phyloP scores from a whole-genome alignment of 2,329 filamentous ascomycete genomes.

The Pseudogymnoascus sp. region DNA sequence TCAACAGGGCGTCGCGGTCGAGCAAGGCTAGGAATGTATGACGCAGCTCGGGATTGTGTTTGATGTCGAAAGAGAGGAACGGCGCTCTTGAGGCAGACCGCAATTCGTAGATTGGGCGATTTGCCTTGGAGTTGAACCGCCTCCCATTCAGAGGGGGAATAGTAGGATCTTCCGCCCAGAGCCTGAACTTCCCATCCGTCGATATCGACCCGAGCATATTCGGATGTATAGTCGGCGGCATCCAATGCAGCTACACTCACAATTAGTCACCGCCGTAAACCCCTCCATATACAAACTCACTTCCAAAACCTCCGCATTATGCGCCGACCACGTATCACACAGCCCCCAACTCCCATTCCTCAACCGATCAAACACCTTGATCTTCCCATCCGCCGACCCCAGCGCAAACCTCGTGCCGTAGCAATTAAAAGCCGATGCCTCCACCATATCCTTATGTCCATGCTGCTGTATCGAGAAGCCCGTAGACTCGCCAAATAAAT shows the following conservation, averaged over 20 bases:
- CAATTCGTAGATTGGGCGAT: constrained; percentile 43
- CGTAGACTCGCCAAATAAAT: not conserved
- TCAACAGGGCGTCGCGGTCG: constrained; percentile 70
- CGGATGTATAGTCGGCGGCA: constrained; percentile 77
- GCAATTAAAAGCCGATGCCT: constrained; percentile 69
- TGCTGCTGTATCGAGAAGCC: constrained; percentile 51
- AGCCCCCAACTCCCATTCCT: constrained; percentile 69
- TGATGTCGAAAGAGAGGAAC: constrained; percentile 74
- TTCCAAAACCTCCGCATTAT: constrained; percentile 84
- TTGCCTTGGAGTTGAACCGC: constrained; percentile 67
- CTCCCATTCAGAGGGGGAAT: constrained; percentile 65
- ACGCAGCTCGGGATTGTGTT: constrained; percentile 65
- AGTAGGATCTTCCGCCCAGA: constrained; percentile 86
- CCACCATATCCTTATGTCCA: constrained; percentile 52
- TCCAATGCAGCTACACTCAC: constrained; percentile 70
- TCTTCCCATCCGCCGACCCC: constrained; percentile 82
- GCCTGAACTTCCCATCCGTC: constrained; percentile 79
- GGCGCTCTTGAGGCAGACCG: constrained; percentile 32
- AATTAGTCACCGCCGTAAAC: constrained; percentile 10
- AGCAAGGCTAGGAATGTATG: constrained; percentile 82
- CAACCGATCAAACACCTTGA: constrained; percentile 83
- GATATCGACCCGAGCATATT: constrained; percentile 81
- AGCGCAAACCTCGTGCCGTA: constrained; percentile 89
- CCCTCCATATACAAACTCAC: constrained; percentile 39
- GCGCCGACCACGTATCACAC: constrained; percentile 81